Conservation (phyloP, 768 basidiomycete species). For the Russula virescens region DNA sequence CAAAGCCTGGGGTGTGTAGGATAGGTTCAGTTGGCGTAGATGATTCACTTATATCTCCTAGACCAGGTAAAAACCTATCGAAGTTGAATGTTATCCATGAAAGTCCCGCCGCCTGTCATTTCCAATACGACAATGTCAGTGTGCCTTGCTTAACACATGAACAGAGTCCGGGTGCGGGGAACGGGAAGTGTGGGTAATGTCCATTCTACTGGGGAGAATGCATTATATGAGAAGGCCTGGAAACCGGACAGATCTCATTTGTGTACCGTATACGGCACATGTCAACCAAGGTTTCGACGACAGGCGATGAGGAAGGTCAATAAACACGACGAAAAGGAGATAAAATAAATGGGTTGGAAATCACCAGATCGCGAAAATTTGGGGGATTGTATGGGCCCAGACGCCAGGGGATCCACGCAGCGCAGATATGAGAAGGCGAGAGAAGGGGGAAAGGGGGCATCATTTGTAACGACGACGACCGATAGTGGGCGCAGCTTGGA, state of each 20-base stretch:
- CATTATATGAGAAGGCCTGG: not conserved
- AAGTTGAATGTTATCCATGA: too few species aligned
- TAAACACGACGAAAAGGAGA: not conserved
- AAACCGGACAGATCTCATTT: not conserved
- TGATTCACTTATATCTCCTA: too few species aligned
- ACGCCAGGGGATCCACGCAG: not conserved
- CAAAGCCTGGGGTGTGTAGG: too few species aligned
- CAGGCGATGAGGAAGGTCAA: not conserved
- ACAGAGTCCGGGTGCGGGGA: not conserved
- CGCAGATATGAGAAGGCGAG: not conserved
- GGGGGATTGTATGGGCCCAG: not conserved
- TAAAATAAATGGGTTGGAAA: slow-evolving; percentile 8
- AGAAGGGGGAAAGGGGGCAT: not conserved
- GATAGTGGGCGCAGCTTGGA: not conserved
- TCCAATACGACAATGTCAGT: too few species aligned
- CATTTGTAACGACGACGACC: slow-evolving; percentile 16
- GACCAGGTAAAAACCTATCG: too few species aligned
- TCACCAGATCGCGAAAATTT: slow-evolving; percentile 1
- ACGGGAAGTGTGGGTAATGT: not conserved
- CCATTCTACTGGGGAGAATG: not conserved
- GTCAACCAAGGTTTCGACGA: slow-evolving; percentile 11
- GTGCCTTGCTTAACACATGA: too few species aligned
- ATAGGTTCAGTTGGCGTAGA: too few species aligned
- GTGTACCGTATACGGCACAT: not conserved
- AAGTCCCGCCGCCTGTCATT: too few species aligned